phyloP scores from a whole-genome alignment of 306 rosid species.

The Lupinus albus region DNA sequence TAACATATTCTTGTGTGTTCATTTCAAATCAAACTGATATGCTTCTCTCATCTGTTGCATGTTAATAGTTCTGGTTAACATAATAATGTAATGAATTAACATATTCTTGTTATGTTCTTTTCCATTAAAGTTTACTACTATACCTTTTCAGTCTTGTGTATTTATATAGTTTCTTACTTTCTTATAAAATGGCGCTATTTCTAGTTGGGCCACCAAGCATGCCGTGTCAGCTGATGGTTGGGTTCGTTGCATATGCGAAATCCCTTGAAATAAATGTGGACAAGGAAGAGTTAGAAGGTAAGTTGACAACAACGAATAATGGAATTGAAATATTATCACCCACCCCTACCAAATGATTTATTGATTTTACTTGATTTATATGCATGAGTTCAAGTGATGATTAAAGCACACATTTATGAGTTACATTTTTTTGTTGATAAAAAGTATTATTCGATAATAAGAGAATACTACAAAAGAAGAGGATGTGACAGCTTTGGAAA shows the following conservation, averaged over 20 bases:
- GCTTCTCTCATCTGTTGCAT: not conserved
- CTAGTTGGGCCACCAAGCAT: conserved; percentile 85
- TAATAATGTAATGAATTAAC: conserved; percentile 6
- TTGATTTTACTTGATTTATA: not conserved
- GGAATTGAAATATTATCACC: not conserved
- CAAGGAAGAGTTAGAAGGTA: conserved; percentile 88
- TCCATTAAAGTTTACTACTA: not conserved
- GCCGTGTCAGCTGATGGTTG: conserved; percentile 98
- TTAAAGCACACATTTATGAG: not conserved
- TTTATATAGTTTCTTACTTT: conserved; percentile 25
- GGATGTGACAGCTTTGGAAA: no score
- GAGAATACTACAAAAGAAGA: no score
- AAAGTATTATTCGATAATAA: no score
- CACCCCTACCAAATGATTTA: not conserved
- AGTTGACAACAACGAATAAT: not conserved
- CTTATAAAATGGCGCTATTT: conserved; percentile 38
- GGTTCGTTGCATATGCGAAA: conserved; percentile 88
- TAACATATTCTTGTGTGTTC: not conserved
- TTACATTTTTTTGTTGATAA: not conserved
- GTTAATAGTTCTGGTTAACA: conserved; percentile 18
- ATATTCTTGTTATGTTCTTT: conserved; percentile 4
- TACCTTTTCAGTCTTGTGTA: not conserved
- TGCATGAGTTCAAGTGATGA: conserved; percentile 29
- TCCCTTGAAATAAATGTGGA: conserved; percentile 81
- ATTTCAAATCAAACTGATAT: conserved; percentile 5